Evolutionary conservation across 2,329 filamentous ascomycete species (phyloP), one percentile per base, ranked within the genome.

Genomic region (Claviceps cyperi): DNA sequence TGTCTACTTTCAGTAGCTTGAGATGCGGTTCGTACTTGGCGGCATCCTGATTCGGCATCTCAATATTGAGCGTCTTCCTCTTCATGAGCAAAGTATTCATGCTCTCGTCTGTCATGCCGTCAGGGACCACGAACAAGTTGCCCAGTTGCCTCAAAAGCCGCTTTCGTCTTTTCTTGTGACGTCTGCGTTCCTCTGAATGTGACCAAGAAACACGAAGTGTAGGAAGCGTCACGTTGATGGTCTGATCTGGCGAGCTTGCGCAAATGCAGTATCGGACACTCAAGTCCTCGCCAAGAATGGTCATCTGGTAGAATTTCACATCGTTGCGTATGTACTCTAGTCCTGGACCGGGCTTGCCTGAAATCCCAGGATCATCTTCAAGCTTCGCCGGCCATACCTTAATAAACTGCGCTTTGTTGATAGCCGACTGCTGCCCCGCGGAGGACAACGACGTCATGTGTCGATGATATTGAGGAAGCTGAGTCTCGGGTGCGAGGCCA

Each of bases 281-380:
- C 39, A 76, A 60, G 51, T 75, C 64, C 22, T 63, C 60, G 5
- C 60, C 65, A 2, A 78, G 55, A 11, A 66, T 60, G 48, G 65
- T 68, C 14, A 75, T 54, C 52, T 78, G 74, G 49, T 70, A 76
- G 54, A 76, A 75, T 19, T 63, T 62, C 2, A 70, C 57, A 3
- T 60, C 61, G 22, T 64, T 54, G 3, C 62, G 54, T 9, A 59
- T 51, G 47, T 72, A 69, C 13, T 56, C 49, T 17, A 55, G 55
- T 14, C 65, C 66, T 2, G 56, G 51, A 1, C 61, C 61, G 14
- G 50, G 41, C 0, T 55, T 40, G 6, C 50, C 41, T 8, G 50
- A 41, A 6, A 46, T 46, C 4, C 52, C 43, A 17, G 49, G 50
- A 21, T 45, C 9, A 32, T 32, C 19, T 2, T 47, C 46, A 1